Evolutionary conservation across 192 early-diverging fungal species (phyloP).

Genomic region (Umbelopsis sp.): DNA sequence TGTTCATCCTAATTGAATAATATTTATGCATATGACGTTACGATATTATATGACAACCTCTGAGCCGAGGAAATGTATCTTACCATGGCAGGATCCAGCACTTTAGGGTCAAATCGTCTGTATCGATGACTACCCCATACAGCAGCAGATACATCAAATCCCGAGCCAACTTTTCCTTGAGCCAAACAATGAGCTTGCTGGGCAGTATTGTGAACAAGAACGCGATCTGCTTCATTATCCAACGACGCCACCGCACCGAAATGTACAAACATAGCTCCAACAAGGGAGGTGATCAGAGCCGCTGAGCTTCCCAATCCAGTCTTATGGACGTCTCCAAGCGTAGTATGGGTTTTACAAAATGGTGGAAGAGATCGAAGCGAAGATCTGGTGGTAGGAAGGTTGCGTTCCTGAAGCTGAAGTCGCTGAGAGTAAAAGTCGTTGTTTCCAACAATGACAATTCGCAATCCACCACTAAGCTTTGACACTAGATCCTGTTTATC

Average conservation of each 20-base stretch:
- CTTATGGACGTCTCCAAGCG: conserved; percentile 78
- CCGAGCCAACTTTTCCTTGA: conserved; percentile 97
- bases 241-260: conserved; percentile 54
- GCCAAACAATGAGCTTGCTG: conserved; percentile 94
- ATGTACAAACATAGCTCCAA: conserved; percentile 75
- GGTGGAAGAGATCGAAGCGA: conserved; percentile 27
- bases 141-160: conserved; percentile 94
- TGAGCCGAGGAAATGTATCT: not conserved
- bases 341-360: conserved; percentile 66
- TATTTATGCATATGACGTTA: too few species aligned
- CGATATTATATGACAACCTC: not conserved
- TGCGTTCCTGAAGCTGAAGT: conserved; percentile 58
- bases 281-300: conserved; percentile 93
- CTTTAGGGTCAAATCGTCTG: conserved; percentile 73
- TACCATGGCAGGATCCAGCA: conserved; percentile 63
- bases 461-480: conserved; percentile 50
- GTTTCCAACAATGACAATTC: conserved; percentile 82
- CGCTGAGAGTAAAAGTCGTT: conserved; percentile 99
- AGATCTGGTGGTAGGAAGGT: conserved; percentile 5
- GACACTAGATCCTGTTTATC: conserved; percentile 26
- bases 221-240: conserved; percentile 29
- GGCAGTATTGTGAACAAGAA: conserved; percentile 82
- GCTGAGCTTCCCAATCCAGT: conserved; percentile 97
- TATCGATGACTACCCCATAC: conserved; percentile 92
- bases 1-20: not conserved